Base-by-base conservation (phyloP, 2,329 filamentous ascomycete species). In the Knoxdaviesia capensis region DNA sequence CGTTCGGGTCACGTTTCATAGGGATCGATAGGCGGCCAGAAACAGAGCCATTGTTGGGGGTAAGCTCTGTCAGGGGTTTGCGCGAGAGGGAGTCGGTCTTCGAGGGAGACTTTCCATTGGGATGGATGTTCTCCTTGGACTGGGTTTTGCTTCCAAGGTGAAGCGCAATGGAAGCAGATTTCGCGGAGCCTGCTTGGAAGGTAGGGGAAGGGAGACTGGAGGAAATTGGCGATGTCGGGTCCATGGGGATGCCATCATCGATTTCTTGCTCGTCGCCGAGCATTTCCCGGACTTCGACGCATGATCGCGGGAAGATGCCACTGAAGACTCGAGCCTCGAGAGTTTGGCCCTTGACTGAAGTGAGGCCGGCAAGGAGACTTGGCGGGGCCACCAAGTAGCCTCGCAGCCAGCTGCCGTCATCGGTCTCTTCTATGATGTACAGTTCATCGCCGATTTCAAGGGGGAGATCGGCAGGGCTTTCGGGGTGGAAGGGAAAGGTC, bases 391-490 rank as follows among this genome's bases (percentile, higher is more conserved):
- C 81, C 46, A 98, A 71, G 60, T 98, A 98, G 45, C 90, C 90
- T 43, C 90, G 80, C 60, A 88, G 81, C 92, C 90, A 98, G 57
- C 84, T 74, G 53, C 81, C 83, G 61, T 93, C 76, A 28, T 85
- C 80, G 35, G 88, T 92, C 62, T 96, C 85, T 62, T 96, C 88
- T 56, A 98, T 94, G 50, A 98, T 92, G 63, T 98, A 98, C 49
- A 98, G 69, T 62, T 98, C 90, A 70, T 98, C 90, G 58, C 90
- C 90, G 48, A 98, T 84, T 61, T 98, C 87, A 57, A 98, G 79
- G 7, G 92, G 90, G 20, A 98, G 77, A 61, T 98, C 90, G 57
- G 86, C 83, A 42, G 86, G 76, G 49, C 79, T 79, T 46, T 82
- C 79, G 46, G 90, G 83, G 52, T 81, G 71, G 63, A 98, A 98